Conservation (phyloP, 2,329 filamentous ascomycete genomes). For the Fusarium albidum region DNA sequence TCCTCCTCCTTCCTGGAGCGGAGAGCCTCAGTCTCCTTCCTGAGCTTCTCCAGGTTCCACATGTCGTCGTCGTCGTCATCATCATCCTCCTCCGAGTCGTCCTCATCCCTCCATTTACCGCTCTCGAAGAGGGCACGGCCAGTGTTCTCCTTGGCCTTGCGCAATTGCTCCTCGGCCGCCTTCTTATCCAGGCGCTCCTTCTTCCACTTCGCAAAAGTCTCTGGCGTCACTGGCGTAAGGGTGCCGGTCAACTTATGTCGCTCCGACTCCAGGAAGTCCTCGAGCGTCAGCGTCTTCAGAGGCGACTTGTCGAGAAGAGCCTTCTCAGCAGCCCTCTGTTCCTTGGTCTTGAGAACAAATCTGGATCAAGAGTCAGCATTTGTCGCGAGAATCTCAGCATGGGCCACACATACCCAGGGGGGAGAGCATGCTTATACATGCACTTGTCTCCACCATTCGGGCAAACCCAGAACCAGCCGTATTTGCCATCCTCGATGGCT, state of each 20-base stretch:
- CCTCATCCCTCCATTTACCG: slow-evolving; percentile 83
- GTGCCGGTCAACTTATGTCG: slow-evolving; percentile 92
- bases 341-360: slow-evolving; percentile 97
- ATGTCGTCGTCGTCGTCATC: slow-evolving; percentile 68
- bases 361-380: slow-evolving; percentile 55
- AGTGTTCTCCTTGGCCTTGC: slow-evolving; percentile 92
- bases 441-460: slow-evolving; percentile 97
- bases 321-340: slow-evolving; percentile 94
- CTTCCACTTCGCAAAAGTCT: slow-evolving; percentile 97
- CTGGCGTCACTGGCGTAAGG: slow-evolving; percentile 91
- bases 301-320: slow-evolving; percentile 95
- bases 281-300: slow-evolving; percentile 90
- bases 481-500: slow-evolving; percentile 97
- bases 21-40: slow-evolving; percentile 83
- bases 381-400: not conserved
- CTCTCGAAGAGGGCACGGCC: slow-evolving; percentile 96
- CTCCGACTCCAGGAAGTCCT: slow-evolving; percentile 97
- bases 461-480: slow-evolving; percentile 99
- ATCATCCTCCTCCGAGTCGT: slow-evolving; percentile 67
- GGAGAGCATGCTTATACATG: slow-evolving; percentile 97
- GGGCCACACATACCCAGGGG: slow-evolving; percentile 77
- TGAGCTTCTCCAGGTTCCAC: slow-evolving; percentile 85
- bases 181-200: slow-evolving; percentile 94
- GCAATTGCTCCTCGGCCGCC: slow-evolving; percentile 89
- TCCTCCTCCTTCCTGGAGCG: slow-evolving; percentile 82